Evolutionary conservation across 345 rosid species (phyloP), one percentile per base, ranked within the genome.

Genomic region (Eucalyptus regnans): DNA sequence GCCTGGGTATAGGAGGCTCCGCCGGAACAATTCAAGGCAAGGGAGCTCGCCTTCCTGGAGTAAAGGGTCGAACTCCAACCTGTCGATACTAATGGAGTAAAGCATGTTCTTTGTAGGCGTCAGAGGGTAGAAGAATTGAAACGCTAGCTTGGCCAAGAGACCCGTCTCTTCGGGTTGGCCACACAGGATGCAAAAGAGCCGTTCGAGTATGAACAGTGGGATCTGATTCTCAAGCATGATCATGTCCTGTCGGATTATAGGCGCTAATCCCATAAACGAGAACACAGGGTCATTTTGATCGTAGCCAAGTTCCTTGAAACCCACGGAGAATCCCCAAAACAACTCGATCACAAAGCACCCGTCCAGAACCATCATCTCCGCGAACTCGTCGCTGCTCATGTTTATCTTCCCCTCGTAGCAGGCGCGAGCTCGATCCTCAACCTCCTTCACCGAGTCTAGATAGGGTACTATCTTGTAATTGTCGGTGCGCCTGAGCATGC

Each of bases 221-320:
- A 96, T 91, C 90, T 96, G 98, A 46, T 96, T 97, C n/a, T n/a
- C n/a, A n/a, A n/a, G 87, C 98, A 97, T 96, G 87, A 96, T 93
- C 99, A 96, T 97, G 89, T 97, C 99, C 60, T 94, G 88, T 33
- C 94, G 98, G 88, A 95, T 97, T 12, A 96, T 93, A 89, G 94
- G 97, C 97, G 94, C 96, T 6, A 96, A 94, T 13, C 96, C 97
- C 49, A 97, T 17, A 52, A 52, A 94, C 94, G 97, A 94, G 23
- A 96, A 97, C 43, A 96, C 89, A 5, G 98, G 98, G 91, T 96
- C 99, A 48, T 95, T 96, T 79, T 92, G 91, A 13, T 95, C 91
- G 88, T 97, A 97, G 43, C 96, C 99, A 27, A 96, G 95, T 68
- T 90, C 86, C 3, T 86, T 87, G 89, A 96, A 96, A 87, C 98